Evolutionary conservation across 2,329 filamentous ascomycete species (phyloP).

Genomic region (Penicillium sp.): DNA sequence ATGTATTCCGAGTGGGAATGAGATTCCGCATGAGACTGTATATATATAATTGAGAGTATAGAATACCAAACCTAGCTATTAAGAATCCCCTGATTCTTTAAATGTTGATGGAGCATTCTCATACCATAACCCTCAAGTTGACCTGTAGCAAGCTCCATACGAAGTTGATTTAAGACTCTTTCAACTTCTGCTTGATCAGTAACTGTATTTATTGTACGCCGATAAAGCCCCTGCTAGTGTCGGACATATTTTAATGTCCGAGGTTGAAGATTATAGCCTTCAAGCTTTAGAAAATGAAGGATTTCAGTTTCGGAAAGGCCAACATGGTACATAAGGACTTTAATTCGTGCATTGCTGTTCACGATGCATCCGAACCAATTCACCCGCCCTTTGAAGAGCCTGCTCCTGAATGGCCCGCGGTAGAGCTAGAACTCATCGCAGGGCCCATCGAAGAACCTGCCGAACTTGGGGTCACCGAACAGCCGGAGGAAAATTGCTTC

Average conservation of each 20-base stretch:
- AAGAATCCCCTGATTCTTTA: neutral
- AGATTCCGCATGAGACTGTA: no score
- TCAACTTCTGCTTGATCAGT: neutral
- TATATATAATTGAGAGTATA: no score
- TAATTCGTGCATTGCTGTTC: slow-evolving; percentile 12
- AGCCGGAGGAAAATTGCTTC: no score
- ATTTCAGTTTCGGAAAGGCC: slow-evolving; percentile 20
- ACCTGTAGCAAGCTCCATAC: slow-evolving; percentile 18
- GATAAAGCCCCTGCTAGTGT: slow-evolving; percentile 12
- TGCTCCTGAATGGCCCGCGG: no score
- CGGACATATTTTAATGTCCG: slow-evolving; percentile 18
- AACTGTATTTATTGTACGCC: slow-evolving; percentile 12
- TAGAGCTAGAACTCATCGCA: no score
- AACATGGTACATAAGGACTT: slow-evolving; percentile 21
- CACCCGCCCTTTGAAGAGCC: no score
- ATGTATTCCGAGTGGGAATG: no score
- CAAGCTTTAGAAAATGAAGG: slow-evolving; percentile 17
- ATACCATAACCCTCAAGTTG: slow-evolving; percentile 22
- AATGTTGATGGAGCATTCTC: slow-evolving; percentile 19
- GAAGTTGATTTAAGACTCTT: neutral
- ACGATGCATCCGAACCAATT: no score
- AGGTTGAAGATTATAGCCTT: slow-evolving; percentile 17
- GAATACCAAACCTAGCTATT: no score
- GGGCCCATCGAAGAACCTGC: no score
- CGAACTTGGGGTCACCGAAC: no score